Percentiles rank a stretch among this genome's conserved stretches.
These are phyloP conservation scores for Candida succiphila DNA, from an alignment of 805 yeast species.

Conservation along the genomic window DNA sequence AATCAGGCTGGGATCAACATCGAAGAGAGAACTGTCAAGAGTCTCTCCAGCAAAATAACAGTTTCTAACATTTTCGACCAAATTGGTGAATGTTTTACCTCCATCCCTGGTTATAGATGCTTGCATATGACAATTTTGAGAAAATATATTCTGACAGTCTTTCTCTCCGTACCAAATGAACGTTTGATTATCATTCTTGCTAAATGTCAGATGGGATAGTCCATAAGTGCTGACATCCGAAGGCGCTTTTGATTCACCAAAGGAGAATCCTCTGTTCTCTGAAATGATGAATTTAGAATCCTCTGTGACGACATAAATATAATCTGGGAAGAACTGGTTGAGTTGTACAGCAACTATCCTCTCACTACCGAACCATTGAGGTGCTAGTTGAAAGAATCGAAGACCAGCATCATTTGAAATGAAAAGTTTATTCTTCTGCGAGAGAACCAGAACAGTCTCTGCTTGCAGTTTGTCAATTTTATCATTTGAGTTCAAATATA, in stretches of 20 bases:
- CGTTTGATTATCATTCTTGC: slow-evolving; percentile 41
- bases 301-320: slow-evolving; percentile 43
- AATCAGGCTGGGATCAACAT: slow-evolving; percentile 38
- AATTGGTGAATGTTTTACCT: slow-evolving; percentile 50
- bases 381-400: slow-evolving; percentile 25
- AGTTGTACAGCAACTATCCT: slow-evolving; percentile 44
- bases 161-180: slow-evolving; percentile 64
- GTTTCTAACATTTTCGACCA: slow-evolving; percentile 40
- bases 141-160: slow-evolving; percentile 37
- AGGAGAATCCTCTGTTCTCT: slow-evolving; percentile 55
- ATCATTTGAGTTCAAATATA: slow-evolving; percentile 48
- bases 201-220: slow-evolving; percentile 45
- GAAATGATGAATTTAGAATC: slow-evolving; percentile 46
- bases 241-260: slow-evolving; percentile 39
- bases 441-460: slow-evolving; percentile 57
- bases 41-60: slow-evolving; percentile 65
- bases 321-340: slow-evolving; percentile 51
- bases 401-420: slow-evolving; percentile 68
- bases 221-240: slow-evolving; percentile 27
- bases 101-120: slow-evolving; percentile 59
- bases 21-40: slow-evolving; percentile 24
- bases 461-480: slow-evolving; percentile 29
- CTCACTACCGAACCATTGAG: slow-evolving; percentile 24
- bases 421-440: slow-evolving; percentile 39
- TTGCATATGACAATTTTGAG: slow-evolving; percentile 40